Conservation (phyloP, 768 basidiomycete genomes). For the Gyrodon lividus region DNA sequence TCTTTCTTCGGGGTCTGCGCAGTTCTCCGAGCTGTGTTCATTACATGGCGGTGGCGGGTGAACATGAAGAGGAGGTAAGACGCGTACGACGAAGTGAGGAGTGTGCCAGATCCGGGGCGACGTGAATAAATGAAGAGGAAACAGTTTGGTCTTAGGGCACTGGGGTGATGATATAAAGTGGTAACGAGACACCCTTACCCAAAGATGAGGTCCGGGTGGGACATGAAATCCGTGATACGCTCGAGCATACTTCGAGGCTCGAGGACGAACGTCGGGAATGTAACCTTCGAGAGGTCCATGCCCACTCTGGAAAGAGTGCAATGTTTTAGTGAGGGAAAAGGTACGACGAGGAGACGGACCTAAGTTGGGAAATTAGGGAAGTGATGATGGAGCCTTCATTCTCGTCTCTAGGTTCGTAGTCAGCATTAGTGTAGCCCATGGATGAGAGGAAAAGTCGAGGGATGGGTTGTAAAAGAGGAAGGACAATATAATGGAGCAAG, state of each 20-base stretch:
- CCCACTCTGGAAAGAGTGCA: conserved; percentile 61
- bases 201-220: conserved; percentile 96
- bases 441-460: background rate
- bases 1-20: conserved; percentile 81
- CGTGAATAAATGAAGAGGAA: background rate
- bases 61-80: no score
- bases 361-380: conserved; percentile 85
- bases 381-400: conserved; percentile 89
- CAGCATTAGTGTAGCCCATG: conserved; percentile 35
- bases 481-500: conserved; percentile 36
- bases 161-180: conserved; percentile 13
- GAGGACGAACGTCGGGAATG: conserved; percentile 91
- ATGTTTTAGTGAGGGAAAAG: conserved; percentile 9
- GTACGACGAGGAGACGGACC: conserved; percentile 43
- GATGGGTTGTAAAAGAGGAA: conserved; percentile 7
- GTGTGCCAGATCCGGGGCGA: background rate
- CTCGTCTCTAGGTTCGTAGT: conserved; percentile 68
- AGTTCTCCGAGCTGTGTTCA: conserved; percentile 67
- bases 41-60: conserved; percentile 3
- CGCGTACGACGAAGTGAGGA: background rate
- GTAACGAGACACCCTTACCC: conserved; percentile 53
- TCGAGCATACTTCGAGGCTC: conserved; percentile 98
- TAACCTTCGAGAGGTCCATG: conserved; percentile 95
- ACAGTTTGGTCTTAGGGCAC: conserved; percentile 21
- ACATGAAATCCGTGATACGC: conserved; percentile 99